Conservation (phyloP, 257 asterid species). For the Solanum neorickii region DNA sequence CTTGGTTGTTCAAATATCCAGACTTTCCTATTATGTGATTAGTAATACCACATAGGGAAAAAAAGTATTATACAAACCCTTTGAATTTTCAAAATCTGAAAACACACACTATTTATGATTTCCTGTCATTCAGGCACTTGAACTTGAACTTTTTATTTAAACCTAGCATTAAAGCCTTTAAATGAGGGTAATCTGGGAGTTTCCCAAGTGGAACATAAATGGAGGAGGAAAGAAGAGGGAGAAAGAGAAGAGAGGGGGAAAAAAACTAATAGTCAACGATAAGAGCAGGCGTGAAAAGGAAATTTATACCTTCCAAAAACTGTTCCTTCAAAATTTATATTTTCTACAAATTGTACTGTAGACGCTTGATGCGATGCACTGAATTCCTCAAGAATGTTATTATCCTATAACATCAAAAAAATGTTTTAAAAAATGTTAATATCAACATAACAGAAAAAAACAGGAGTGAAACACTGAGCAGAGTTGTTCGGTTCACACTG, state of each 20-base stretch:
- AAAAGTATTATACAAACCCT: background rate
- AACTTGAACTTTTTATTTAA: background rate
- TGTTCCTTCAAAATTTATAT: slow-evolving; percentile 42
- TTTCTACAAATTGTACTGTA: slow-evolving; percentile 49
- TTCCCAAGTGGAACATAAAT: background rate
- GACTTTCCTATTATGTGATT: background rate
- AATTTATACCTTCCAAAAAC: slow-evolving; percentile 61
- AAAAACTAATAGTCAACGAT: background rate
- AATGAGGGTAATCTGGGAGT: background rate
- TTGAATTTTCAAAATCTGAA: background rate
- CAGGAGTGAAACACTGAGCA: background rate
- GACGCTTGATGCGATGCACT: slow-evolving; percentile 74
- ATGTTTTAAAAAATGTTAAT: background rate
- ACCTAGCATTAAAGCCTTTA: background rate
- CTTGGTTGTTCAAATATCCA: background rate
- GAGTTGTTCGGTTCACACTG: background rate
- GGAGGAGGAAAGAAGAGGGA: background rate
- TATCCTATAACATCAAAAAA: slow-evolving; percentile 44
- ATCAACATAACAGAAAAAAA: background rate
- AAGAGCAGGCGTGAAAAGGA: background rate
- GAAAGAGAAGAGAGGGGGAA: background rate
- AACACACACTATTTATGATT: background rate
- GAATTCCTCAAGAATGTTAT: slow-evolving; percentile 59
- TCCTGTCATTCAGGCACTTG: background rate
- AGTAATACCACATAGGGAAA: background rate